Base-by-base conservation (phyloP, 345 rosid genomes). In the Populus euphratica region DNA sequence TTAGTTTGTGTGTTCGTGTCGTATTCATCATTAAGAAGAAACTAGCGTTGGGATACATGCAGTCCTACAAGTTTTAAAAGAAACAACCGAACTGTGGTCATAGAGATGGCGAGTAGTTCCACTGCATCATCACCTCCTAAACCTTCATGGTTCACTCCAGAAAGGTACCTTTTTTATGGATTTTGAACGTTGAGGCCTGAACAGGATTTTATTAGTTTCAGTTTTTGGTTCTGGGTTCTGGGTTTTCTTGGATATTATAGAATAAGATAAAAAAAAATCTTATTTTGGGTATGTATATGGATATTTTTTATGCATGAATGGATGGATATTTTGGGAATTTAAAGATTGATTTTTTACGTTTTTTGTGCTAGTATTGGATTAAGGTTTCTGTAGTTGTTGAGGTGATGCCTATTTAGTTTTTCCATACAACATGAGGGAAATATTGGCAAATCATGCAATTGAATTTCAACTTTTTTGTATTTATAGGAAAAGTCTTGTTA, bases 131-230 rank as follows among this genome's bases (percentile, higher is more conserved):
- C 93, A 33, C 81, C 81, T 77, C 73, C 86, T 10, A 70, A 76
- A 14, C 91, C 92, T 69, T 92, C 97, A 13, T 92, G 97, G 97
- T 91, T 94, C 84, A 84, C 94, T 35, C 96, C 98, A 8, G 85
- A 83, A 78, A 90, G 87, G 98, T 94, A 64, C 7, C 18, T 16
- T 76, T 41, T 79, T 25, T 21, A 27, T 29, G 43, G 1, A 14
- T 59, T 59, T n/a, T 59, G 29, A 56, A 59, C 29, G 64, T 9
- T 59, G 27, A 10, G 64, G 64, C 64, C 29, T 59, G 64, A 59
- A 23, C 13, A 2, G 29, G 29, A 14, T 4, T 25, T 47, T 33
- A 13, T 77, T 67, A 56, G 8, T 16, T 49, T 20, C 23, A 13
- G 13, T 56, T 61, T 56, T 18, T 10, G 23, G 44, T 62, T 70